Percentiles rank a stretch among this genome's conserved stretches.
Evolutionary conservation across 441 rosid genomes (phyloP).

Genomic region (Viola pubescens): DNA sequence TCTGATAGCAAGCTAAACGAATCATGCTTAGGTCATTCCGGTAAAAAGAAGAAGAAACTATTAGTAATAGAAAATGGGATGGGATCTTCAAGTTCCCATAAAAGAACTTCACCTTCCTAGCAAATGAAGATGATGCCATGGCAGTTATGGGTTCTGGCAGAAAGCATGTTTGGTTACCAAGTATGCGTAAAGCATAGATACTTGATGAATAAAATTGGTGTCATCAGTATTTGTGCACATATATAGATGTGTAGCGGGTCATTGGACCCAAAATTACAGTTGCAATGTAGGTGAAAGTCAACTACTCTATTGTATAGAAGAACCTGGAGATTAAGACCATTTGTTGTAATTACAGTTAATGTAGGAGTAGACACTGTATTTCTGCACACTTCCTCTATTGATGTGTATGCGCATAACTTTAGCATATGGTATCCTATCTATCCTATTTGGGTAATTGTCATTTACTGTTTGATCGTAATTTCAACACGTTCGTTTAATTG

Average conservation of each 20-base stretch:
- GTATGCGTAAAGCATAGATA: neutral
- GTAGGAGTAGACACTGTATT: slow-evolving; percentile 1
- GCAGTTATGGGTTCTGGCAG: neutral
- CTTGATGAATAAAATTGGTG: neutral
- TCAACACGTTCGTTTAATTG: neutral
- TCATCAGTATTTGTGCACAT: neutral
- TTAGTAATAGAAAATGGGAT: neutral
- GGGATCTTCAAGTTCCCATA: neutral
- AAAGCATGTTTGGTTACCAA: neutral
- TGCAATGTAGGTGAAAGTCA: neutral
- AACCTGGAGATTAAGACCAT: neutral
- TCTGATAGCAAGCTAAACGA: neutral
- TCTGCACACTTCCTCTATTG: neutral
- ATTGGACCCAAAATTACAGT: neutral
- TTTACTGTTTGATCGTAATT: neutral
- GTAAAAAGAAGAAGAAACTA: neutral
- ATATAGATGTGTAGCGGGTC: neutral
- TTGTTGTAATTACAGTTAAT: neutral
- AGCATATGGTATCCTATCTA: neutral
- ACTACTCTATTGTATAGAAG: neutral
- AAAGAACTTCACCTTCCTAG: neutral
- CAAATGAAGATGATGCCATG: neutral
- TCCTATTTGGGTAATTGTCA: neutral
- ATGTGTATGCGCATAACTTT: neutral
- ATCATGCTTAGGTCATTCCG: neutral